phyloP scores from a whole-genome alignment of 768 basidiomycete genomes.

The Naganishia randhawae region DNA sequence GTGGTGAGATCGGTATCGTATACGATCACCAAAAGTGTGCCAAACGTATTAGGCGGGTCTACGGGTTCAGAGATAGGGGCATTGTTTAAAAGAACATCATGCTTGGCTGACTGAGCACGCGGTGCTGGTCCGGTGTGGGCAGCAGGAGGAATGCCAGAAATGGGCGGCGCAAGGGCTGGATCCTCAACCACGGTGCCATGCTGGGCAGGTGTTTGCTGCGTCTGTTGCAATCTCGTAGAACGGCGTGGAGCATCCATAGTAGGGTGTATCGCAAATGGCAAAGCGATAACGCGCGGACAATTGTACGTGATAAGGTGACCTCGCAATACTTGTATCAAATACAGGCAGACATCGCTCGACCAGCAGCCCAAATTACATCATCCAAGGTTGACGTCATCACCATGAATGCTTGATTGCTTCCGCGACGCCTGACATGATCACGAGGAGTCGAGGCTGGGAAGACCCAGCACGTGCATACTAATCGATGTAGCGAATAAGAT shows the following conservation, averaged over 20 bases:
- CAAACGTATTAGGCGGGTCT: conserved; percentile 12
- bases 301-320: background rate
- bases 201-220: background rate
- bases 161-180: background rate
- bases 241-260: conserved; percentile 13
- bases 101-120: background rate
- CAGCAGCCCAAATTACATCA: too few species aligned
- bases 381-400: background rate
- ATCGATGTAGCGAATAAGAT: too few species aligned
- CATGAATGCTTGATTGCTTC: too few species aligned
- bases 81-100: background rate
- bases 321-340: background rate
- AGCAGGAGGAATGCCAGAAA: background rate
- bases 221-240: background rate
- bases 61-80: background rate
- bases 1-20: conserved; percentile 9
- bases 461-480: too few species aligned
- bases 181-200: background rate
- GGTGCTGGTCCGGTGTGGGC: background rate
- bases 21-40: conserved; percentile 12
- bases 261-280: background rate
- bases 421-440: too few species aligned
- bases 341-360: too few species aligned
- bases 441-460: too few species aligned
- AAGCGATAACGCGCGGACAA: background rate